Conservation (phyloP, 2,329 filamentous ascomycete species). For the Ceratocystis cacaofunesta region DNA sequence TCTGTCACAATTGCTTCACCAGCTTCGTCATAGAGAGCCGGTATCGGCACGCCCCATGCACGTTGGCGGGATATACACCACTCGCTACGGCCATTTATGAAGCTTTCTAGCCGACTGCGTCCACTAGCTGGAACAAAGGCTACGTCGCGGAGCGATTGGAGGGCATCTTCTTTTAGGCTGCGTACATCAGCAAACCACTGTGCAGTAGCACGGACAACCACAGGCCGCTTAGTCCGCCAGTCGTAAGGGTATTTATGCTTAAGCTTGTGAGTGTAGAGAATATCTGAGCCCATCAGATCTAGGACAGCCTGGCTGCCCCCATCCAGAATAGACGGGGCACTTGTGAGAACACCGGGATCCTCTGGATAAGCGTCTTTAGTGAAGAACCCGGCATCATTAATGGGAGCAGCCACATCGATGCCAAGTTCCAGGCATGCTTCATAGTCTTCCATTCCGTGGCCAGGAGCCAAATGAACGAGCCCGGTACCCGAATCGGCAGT, state of each 20-base stretch:
- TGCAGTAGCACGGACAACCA: conserved; percentile 81
- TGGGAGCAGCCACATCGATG: conserved; percentile 64
- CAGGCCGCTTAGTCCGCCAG: conserved; percentile 86
- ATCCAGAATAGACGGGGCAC: conserved; percentile 54
- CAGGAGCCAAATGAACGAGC: conserved; percentile 85
- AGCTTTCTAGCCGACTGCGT: conserved; percentile 62
- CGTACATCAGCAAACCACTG: conserved; percentile 97
- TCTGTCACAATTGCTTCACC: conserved; percentile 66
- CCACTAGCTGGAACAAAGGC: conserved; percentile 66
- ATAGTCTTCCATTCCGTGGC: conserved; percentile 95
- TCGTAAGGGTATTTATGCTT: conserved; percentile 95
- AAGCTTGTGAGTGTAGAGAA: conserved; percentile 57
- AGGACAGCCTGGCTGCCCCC: conserved; percentile 57
- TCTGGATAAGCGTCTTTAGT: conserved; percentile 64
- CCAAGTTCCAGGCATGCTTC: conserved; percentile 57
- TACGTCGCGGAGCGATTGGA: conserved; percentile 55
- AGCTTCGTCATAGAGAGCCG: conserved; percentile 62
- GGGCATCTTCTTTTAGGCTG: conserved; percentile 59
- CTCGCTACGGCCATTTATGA: conserved; percentile 74
- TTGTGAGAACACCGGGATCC: conserved; percentile 46
- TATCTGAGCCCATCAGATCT: conserved; percentile 46
- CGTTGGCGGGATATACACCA: conserved; percentile 98
- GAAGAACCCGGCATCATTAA: conserved; percentile 69
- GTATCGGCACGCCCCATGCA: conserved; percentile 93
- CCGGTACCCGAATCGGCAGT: conserved; percentile 82